Conservation (phyloP, 305 asterid species). For the Fraxinus paxiana region DNA sequence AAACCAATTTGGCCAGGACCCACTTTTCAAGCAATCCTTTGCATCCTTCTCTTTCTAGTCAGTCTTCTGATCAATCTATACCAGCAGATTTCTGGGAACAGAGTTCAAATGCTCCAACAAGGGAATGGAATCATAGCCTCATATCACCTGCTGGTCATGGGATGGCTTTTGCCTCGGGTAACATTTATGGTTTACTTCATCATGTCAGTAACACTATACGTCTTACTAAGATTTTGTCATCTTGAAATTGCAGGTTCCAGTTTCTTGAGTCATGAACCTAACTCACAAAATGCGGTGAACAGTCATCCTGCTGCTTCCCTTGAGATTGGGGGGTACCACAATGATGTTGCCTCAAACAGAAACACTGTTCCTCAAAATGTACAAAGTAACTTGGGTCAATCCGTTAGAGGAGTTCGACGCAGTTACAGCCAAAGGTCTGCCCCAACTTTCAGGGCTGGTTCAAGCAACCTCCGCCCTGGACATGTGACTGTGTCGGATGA, state of each 20-base stretch:
- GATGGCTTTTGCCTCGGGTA: conserved; percentile 48
- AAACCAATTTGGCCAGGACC: conserved; percentile 36
- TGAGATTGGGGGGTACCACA: conserved; percentile 42
- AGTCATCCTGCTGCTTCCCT: conserved; percentile 43
- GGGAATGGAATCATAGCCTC: conserved; percentile 49
- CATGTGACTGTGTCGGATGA: conserved; percentile 47
- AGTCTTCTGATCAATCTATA: conserved; percentile 36
- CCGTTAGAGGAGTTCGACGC: conserved; percentile 54
- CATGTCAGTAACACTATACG: background rate
- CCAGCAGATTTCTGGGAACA: conserved; percentile 47
- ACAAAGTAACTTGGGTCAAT: conserved; percentile 34
- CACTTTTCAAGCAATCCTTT: conserved; percentile 40
- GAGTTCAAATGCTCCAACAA: conserved; percentile 35
- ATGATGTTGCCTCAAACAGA: conserved; percentile 42
- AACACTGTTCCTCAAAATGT: conserved; percentile 39
- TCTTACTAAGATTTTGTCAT: conserved; percentile 20
- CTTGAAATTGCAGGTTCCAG: conserved; percentile 44
- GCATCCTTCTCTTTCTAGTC: conserved; percentile 35
- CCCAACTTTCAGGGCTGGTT: conserved; percentile 49
- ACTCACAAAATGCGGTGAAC: conserved; percentile 32
- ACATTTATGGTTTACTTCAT: conserved; percentile 24
- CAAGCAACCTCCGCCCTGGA: conserved; percentile 51
- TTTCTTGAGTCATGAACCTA: conserved; percentile 45
- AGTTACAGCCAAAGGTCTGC: conserved; percentile 46
- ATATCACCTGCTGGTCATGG: conserved; percentile 49